Base-by-base conservation (phyloP, 352 stramenopile species). In the Phytophthora citrophthora region DNA sequence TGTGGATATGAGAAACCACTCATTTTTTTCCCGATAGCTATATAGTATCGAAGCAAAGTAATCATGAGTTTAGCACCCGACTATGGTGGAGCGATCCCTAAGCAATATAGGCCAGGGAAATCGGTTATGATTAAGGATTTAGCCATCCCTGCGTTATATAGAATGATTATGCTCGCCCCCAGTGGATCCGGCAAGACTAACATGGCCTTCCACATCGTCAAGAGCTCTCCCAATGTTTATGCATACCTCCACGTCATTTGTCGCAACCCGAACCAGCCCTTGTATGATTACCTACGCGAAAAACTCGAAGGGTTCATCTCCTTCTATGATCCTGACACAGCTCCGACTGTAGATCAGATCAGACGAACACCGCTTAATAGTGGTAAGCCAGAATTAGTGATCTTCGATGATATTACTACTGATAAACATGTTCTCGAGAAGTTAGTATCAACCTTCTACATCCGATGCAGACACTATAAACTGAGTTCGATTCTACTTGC, bases 281-380 rank as follows among this genome's bases (percentile, higher is more conserved):
- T 71, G 11, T 72, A 68, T 16, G 49, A 68, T 2, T 68, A 64
- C 26, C 48, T 72, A 5, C 48, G 49, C 13, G 64, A 72, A 3
- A 72, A 72, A 41, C 16, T 68, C 3, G 54, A 67, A 16, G 64
- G 48, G 3, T 63, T 63, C 34, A 45, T 63, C n/a, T 43, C 55
- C 2, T 63, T 63, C 6, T 39, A 38, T 16, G 15, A 67, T 46
- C 44, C 52, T 39, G 38, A 71, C 23, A 46, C 34, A 2, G 29
- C 43, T 41, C 54, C 54, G 12, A 54, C 9, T 11, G 54, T 54
- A 29, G 44, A 54, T 61, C 54, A 54, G 16, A 46, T 61, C 3
- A 32, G 54, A 5, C 54, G 49, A 47, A 61, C 54, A 2, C 43
- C 54, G 8, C 27, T 61, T 4, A 53, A n/a, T 32, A 49, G 43